Evolutionary conservation across 371 early-diverging fungal genomes (phyloP).

Genomic region (Mucor velutinosus): DNA sequence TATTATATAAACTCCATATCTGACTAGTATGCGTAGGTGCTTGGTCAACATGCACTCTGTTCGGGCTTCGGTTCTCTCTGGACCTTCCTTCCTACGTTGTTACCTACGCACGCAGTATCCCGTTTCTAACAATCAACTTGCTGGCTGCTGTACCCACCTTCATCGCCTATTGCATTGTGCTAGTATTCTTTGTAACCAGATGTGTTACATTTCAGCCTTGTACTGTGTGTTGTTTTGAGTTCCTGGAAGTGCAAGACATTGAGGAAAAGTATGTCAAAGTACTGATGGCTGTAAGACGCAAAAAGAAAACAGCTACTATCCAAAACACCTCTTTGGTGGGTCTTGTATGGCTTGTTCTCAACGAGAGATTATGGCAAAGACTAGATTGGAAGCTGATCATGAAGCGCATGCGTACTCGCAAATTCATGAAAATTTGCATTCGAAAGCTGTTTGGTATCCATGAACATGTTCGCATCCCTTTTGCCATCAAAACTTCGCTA

Average conservation of each 20-base stretch:
- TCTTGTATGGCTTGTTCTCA: background rate
- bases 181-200: slow-evolving; percentile 33
- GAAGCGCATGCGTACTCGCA: background rate
- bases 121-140: slow-evolving; percentile 33
- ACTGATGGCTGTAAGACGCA: slow-evolving; percentile 8
- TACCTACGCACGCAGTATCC: slow-evolving; percentile 41
- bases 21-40: slow-evolving; percentile 20
- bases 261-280: slow-evolving; percentile 46
- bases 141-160: slow-evolving; percentile 37
- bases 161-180: slow-evolving; percentile 30
- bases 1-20: too few relatives aligned
- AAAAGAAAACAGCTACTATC: background rate
- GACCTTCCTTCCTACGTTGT: slow-evolving; percentile 42
- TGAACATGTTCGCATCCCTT: slow-evolving; percentile 37
- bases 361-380: background rate
- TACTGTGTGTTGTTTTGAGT: slow-evolving; percentile 26
- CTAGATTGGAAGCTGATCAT: background rate
- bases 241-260: slow-evolving; percentile 40
- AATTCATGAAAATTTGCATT: background rate
- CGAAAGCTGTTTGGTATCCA: slow-evolving; percentile 27
- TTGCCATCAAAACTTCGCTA: slow-evolving; percentile 41
- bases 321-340: background rate
- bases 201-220: slow-evolving; percentile 31
- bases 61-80: slow-evolving; percentile 33
- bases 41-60: slow-evolving; percentile 30